Evolutionary conservation across 257 asterid genomes (phyloP), one percentile per base, ranked within the genome.

Genomic region (Fraxinus excelsior): DNA sequence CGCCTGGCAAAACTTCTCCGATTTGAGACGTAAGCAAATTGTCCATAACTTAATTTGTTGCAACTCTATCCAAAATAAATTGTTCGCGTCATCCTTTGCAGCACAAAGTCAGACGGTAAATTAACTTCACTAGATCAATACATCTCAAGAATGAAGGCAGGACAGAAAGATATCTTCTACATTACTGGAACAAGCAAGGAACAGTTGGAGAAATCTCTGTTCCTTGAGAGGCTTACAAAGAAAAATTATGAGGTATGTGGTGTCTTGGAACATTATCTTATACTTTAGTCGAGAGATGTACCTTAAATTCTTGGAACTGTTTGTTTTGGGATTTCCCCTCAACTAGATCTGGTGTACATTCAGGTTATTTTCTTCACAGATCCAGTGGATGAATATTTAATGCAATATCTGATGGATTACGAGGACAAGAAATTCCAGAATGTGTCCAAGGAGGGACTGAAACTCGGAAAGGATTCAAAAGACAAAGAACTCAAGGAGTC

Each of bases 111-210:
- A 38, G 94, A 95, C 13, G 99, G 99, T 23, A 93, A 95, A 76
- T 82, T 95, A 53, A 95, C 97, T 75, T 95, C 99, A 21, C 81
- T 95, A 79, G 97, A 95, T 68, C 93, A 93, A 76, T 95, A 95
- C 89, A 93, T 95, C 85, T 90, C 97, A 28, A 89, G 99, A 77
- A 95, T 95, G 98, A 95, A 90, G 77, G 70, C 96, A 10, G 94
- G 96, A 67, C 99, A 95, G 90, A 95, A 95, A 78, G 99, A 95
- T 74, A 93, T 95, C 88, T 95, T 93, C 83, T 95, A 95, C 38
- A 91, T 95, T 64, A 93, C 99, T 38, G 98, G 99, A 77, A 72
- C 97, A 34, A 93, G 88, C 92, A 95, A 93, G 88, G 99, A 95
- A 75, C 98, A 95, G 83, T 78, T 95, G 84, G 97, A 93, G 84